These are phyloP conservation scores for Ceratobasidium sp. DNA, from an alignment of 1,284 basidiomycete species.

Conservation along the genomic window DNA sequence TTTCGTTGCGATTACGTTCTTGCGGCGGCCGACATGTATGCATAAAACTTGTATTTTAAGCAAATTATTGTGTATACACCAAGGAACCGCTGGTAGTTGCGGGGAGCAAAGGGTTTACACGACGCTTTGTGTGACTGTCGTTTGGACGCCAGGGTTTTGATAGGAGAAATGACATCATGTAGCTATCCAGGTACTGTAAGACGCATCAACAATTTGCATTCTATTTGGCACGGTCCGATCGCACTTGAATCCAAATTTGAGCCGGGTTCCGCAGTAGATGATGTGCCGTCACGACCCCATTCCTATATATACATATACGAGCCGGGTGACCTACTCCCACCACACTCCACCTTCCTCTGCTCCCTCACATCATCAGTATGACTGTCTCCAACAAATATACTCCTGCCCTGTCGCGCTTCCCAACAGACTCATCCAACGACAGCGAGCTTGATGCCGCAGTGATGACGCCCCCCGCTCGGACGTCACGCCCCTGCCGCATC, in stretches of 20 bases:
- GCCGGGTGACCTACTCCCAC: neutral
- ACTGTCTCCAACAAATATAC: neutral
- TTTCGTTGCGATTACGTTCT: too few species aligned
- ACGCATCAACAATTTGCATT: neutral
- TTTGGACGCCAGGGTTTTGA: neutral
- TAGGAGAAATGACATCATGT: conserved; percentile 25
- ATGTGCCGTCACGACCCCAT: neutral
- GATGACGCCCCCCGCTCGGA: conserved; percentile 10
- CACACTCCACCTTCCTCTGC: conserved; percentile 9
- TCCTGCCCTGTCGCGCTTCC: conserved; percentile 21
- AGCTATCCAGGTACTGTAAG: conserved; percentile 12
- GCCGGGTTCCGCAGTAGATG: neutral
- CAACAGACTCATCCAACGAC: conserved; percentile 24
- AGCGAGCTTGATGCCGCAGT: conserved; percentile 17
- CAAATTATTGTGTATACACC: too few species aligned
- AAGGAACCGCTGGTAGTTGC: too few species aligned
- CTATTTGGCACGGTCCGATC: neutral
- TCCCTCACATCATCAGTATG: neutral
- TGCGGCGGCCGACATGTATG: too few species aligned
- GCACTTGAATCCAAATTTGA: conserved; percentile 4
- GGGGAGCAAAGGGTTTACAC: neutral
- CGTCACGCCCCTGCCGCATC: conserved; percentile 7
- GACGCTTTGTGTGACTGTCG: neutral
- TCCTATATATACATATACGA: conserved; percentile 3
- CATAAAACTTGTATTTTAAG: too few species aligned